phyloP scores from a whole-genome alignment of 345 rosid genomes.

The Murraya paniculata region DNA sequence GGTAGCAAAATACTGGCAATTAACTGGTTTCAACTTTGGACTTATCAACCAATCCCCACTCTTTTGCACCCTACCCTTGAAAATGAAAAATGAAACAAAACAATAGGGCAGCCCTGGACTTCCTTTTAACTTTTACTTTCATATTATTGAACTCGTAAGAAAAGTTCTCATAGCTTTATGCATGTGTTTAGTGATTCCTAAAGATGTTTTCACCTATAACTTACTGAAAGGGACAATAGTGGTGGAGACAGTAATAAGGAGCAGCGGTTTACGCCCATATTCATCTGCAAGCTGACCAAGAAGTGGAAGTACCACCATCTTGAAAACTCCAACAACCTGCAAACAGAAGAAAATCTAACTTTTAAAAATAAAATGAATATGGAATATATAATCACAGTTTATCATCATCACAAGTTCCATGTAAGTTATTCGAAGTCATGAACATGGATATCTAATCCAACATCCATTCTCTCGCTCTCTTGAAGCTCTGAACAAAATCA shows the following conservation, averaged over 20 bases:
- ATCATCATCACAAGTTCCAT: not conserved
- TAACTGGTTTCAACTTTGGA: not conserved
- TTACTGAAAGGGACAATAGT: slow-evolving; percentile 53
- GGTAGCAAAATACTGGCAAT: not conserved
- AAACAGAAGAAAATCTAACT: not conserved
- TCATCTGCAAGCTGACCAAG: slow-evolving; percentile 63
- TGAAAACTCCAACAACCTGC: slow-evolving; percentile 58
- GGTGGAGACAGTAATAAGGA: slow-evolving; percentile 43
- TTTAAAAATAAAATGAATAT: not conserved
- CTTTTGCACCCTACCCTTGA: not conserved
- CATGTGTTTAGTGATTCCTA: not conserved
- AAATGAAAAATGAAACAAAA: not conserved
- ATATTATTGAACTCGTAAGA: not conserved
- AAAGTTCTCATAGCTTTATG: too few species aligned
- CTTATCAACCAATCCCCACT: not conserved
- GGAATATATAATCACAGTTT: not conserved
- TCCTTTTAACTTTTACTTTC: not conserved
- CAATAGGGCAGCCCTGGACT: not conserved
- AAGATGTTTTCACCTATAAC: not conserved
- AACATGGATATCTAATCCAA: not conserved
- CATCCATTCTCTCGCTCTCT: not conserved
- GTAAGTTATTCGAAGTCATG: not conserved
- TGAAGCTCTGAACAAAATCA: not conserved
- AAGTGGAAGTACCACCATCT: slow-evolving; percentile 52
- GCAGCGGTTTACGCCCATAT: slow-evolving; percentile 52